Evolutionary conservation across 768 basidiomycete genomes (phyloP), one percentile per base, ranked within the genome.

Genomic region (Coprinopsis marcescibilis): DNA sequence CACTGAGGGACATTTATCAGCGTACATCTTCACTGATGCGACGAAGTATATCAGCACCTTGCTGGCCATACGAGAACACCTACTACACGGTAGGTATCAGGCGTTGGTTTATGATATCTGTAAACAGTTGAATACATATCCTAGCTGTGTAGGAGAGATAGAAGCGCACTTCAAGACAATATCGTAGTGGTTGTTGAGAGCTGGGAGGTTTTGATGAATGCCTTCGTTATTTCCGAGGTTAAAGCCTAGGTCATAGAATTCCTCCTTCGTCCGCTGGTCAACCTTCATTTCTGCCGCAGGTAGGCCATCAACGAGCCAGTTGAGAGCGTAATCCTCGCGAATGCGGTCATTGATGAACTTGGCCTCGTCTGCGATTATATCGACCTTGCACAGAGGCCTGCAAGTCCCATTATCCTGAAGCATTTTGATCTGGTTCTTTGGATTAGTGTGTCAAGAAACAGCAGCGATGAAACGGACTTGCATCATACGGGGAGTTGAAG

Each of bases 231-330:
- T 73, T 3, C 90, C 92, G n/a, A 98, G 72, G 57, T 91, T 91
- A 70, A 97, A 97, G 0, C 94, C 88, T 69, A 90, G 85, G 66
- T 95, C 93, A 57, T 85, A 91, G 66, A 95, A 97, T 12, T 85
- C 59, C 30, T 95, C 90, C n/a, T 80, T 77, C 2, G 80, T 89
- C 55, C 84, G 77, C 36, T 69, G 57, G 60, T 96, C 92, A 27
- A 72, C 66, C 65, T 90, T 94, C 85, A 91, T 89, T 66, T 96
- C 92, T 13, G 90, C 89, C 4, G 88, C 89, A 2, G 94, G 95
- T 23, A 98, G 75, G 11, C 94, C 94, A 57, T 98, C 95, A 32
- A 97, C 71, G 25, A 97, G 82, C 86, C 93, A 95, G 57, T 96
- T 96, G 45, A 96, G 69, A 1, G 89, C 88, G 58, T 97, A 96